Evolutionary conservation across 805 yeast species (phyloP).

Genomic region (Sugiyamaella smithiae): DNA sequence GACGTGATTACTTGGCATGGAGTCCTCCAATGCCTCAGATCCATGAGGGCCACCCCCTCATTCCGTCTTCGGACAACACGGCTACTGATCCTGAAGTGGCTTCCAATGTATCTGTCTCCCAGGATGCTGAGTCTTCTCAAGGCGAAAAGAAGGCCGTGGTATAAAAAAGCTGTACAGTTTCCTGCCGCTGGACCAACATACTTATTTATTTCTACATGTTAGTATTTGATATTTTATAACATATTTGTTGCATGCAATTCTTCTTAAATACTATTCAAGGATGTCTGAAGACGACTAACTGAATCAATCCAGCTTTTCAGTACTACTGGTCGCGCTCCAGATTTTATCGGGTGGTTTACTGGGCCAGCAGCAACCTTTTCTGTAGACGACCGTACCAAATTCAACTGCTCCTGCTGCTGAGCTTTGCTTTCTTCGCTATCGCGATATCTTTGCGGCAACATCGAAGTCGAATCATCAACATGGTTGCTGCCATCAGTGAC

Average conservation of each 20-base stretch:
- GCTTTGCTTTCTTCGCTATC: constrained; percentile 11
- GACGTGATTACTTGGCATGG: constrained; percentile 69
- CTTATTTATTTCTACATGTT: background rate
- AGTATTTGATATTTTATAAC: background rate
- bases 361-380: background rate
- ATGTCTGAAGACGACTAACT: background rate
- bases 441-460: constrained; percentile 14
- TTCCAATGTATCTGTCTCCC: background rate
- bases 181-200: background rate
- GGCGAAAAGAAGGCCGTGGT: too few relatives aligned
- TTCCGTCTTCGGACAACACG: background rate
- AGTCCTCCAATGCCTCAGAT: constrained; percentile 29
- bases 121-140: background rate
- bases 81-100: background rate
- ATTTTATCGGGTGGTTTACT: too few relatives aligned
- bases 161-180: too few relatives aligned
- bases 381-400: constrained; percentile 7
- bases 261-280: background rate
- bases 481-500: background rate
- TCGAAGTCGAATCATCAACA: background rate
- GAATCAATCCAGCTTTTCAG: background rate
- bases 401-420: constrained; percentile 18
- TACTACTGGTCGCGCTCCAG: background rate
- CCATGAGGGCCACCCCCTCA: background rate
- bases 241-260: background rate